Evolutionary conservation across 352 stramenopile genomes (phyloP).

Genomic region (Albugo candida): DNA sequence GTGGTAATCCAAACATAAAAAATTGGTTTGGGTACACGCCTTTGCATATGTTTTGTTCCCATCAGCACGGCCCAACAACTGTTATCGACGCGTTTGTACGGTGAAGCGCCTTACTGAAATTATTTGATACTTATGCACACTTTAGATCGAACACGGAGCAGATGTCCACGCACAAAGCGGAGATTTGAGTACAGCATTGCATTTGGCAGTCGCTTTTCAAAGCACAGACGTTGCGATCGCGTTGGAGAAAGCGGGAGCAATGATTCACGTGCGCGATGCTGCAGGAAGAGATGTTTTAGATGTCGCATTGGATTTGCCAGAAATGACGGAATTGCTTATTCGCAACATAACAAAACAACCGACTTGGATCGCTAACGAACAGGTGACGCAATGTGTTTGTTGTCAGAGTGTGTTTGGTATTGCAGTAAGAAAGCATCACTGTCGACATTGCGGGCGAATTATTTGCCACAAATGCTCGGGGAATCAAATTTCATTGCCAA

Average conservation of each 20-base stretch:
- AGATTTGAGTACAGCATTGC: conserved; percentile 60
- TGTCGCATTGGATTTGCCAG: conserved; percentile 50
- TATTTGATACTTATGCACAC: background rate
- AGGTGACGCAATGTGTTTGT: conserved; percentile 44
- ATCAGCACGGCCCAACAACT: conserved; percentile 43
- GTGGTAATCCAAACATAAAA: conserved; percentile 38
- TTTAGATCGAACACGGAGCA: conserved; percentile 57
- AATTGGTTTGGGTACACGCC: conserved; percentile 81
- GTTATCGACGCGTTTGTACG: conserved; percentile 70
- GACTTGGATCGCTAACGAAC: conserved; percentile 52
- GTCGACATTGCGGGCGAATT: conserved; percentile 60
- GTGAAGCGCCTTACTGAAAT: background rate
- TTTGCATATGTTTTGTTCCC: conserved; percentile 69
- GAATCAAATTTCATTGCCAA: conserved; percentile 66
- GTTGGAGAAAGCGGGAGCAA: conserved; percentile 48
- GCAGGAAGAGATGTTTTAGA: conserved; percentile 66
- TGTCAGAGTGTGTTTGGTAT: conserved; percentile 55
- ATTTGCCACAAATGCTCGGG: conserved; percentile 76
- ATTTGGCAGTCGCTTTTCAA: conserved; percentile 49
- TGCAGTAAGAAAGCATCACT: conserved; percentile 72
- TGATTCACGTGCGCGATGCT: conserved; percentile 62
- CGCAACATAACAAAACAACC: conserved; percentile 44
- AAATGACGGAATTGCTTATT: conserved; percentile 64
- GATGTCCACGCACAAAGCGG: conserved; percentile 67
- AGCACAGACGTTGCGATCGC: conserved; percentile 54